Percentiles rank a stretch among this genome's conserved stretches.
Evolutionary conservation across 2,329 filamentous ascomycete species (phyloP).

Genomic region (Alternaria novae-zelandiae): DNA sequence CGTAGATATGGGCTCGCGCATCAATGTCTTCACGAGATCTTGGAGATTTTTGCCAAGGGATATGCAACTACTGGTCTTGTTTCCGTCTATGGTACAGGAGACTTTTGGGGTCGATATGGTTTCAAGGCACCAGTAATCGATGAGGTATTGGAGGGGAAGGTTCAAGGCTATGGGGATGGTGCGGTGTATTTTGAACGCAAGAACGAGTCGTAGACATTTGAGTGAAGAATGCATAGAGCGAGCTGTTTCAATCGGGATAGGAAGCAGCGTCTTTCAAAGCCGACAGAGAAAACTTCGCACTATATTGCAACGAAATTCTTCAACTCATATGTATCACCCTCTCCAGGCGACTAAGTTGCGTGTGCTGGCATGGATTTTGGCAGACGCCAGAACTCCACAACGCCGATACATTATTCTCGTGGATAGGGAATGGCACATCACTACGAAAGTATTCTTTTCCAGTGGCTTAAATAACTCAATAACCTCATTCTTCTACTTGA

Average conservation of each 20-base stretch:
- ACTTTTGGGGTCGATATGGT: constrained; percentile 25
- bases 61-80: constrained; percentile 14
- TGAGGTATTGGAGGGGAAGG: constrained; percentile 10
- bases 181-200: constrained; percentile 22
- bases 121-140: constrained; percentile 7
- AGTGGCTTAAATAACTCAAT: background rate
- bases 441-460: background rate
- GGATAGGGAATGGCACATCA: background rate
- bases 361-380: background rate
- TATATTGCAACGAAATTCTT: background rate
- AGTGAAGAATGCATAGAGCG: background rate
- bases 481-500: background rate
- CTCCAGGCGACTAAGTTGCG: background rate
- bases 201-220: background rate
- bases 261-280: background rate
- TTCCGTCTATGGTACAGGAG: constrained; percentile 17
- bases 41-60: constrained; percentile 1
- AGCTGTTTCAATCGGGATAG: background rate
- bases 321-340: background rate
- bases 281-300: background rate
- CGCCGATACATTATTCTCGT: background rate
- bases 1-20: constrained; percentile 13
- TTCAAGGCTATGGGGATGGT: constrained; percentile 19
- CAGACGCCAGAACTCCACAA: background rate
- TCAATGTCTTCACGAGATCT: background rate